Conservation (phyloP, 352 stramenopile genomes). For the Bremia lactucae region DNA sequence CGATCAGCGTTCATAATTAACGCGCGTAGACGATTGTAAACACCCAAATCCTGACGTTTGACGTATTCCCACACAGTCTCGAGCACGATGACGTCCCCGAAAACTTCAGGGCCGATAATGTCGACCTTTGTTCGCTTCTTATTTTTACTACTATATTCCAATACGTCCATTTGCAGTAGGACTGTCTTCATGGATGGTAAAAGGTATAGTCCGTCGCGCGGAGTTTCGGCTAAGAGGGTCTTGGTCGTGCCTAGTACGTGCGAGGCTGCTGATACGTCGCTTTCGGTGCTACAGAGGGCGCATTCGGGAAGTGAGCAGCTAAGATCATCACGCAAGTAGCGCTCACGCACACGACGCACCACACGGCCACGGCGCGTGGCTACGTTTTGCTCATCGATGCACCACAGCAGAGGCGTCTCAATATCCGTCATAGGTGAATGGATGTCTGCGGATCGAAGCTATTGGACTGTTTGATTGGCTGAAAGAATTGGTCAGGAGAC, state of each 20-base stretch:
- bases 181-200: constrained; percentile 86
- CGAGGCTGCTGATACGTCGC: constrained; percentile 40
- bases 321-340: constrained; percentile 84
- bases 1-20: constrained; percentile 77
- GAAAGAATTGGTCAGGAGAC: not conserved
- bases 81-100: constrained; percentile 81
- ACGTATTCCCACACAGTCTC: constrained; percentile 88
- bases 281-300: constrained; percentile 43
- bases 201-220: constrained; percentile 53
- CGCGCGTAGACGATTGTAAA: constrained; percentile 83
- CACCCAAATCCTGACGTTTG: constrained; percentile 76
- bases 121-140: constrained; percentile 26
- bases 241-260: constrained; percentile 49
- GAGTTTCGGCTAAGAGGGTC: constrained; percentile 42
- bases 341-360: constrained; percentile 74
- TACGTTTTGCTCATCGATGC: constrained; percentile 65
- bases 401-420: constrained; percentile 44
- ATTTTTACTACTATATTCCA: constrained; percentile 74
- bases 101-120: constrained; percentile 23
- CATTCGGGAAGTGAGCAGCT: constrained; percentile 60
- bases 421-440: constrained; percentile 1
- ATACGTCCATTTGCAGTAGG: constrained; percentile 84
- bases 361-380: constrained; percentile 72
- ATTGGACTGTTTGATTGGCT: not conserved
- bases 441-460: constrained; percentile 5